These are phyloP conservation scores for Fraxinus ornus DNA, from an alignment of 305 asterid species.

Conservation along the genomic window DNA sequence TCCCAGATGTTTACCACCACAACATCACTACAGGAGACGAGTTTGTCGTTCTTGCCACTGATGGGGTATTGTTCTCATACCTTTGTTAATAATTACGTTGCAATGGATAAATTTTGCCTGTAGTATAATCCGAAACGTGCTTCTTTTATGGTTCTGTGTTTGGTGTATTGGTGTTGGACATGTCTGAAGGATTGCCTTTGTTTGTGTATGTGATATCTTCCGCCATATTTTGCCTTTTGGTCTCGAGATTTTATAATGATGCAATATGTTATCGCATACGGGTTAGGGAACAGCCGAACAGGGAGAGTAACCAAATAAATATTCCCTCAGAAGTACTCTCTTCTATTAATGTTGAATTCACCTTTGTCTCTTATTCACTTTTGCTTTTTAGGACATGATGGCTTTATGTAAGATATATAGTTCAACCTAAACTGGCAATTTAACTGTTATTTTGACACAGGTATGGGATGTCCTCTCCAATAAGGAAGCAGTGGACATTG, in stretches of 20 bases:
- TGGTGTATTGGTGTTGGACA: not conserved
- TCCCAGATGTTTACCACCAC: conserved; percentile 29
- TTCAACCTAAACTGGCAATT: not conserved
- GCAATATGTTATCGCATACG: not conserved
- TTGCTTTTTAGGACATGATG: not conserved
- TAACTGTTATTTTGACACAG: conserved; percentile 10
- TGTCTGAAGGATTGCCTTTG: not conserved
- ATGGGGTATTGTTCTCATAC: conserved; percentile 27
- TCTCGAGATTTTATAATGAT: not conserved
- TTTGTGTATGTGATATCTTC: not conserved
- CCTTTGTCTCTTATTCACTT: not conserved
- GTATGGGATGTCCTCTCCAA: conserved; percentile 15
- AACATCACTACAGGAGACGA: conserved; percentile 26
- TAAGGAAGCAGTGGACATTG: conserved; percentile 14
- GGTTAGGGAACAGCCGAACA: not conserved
- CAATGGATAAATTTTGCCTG: not conserved
- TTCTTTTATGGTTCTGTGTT: not conserved
- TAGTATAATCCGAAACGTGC: not conserved
- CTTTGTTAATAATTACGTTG: not conserved
- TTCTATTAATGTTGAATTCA: not conserved
- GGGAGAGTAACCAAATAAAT: not conserved
- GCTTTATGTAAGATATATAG: not conserved
- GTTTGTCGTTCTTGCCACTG: conserved; percentile 32
- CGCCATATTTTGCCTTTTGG: not conserved
- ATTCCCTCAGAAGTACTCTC: not conserved